Evolutionary conservation across 495 filamentous ascomycete genomes (phyloP), one percentile per base, ranked within the genome.

Genomic region (Trichoderma gamsii): DNA sequence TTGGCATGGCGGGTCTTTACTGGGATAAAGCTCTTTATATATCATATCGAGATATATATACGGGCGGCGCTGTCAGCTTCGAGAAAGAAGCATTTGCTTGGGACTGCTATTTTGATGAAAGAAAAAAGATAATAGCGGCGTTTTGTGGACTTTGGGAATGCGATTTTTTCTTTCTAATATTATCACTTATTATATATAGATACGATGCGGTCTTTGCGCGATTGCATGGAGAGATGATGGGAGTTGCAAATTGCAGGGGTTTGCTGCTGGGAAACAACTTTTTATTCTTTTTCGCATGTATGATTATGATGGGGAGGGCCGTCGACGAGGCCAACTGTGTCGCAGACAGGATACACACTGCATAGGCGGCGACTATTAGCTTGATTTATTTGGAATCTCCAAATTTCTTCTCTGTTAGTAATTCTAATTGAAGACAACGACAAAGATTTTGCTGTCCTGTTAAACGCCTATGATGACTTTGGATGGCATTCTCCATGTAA

Each of bases 41-140:
- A 61, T 61, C 56, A 61, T 61, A 32, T 16, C 27, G 27, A 61
- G 56, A 61, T 61, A 27, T 61, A 27, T 61, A 29, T 61, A 38
- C 35, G 49, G 56, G 56, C 56, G 56, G 56, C 56, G 56, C 56
- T 61, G 25, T 61, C 56, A 29, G 56, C 56, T 61, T 61, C 56
- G 12, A 61, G 27, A 27, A 61, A 21, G 23, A 7, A 32, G 56
- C 25, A 25, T 21, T 61, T 61, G 27, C 56, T 61, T 61, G 56
- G 56, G 56, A 25, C 51, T 32, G 4, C 23, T 18, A 29, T 15
- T 61, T 52, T 52, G 49, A 52, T 23, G 49, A 52, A 23, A n/a
- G n/a, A 32, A 27, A 61, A 61, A 52, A 27, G 2, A 15, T 25
- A 32, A 13, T 61, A 38, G 35, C 35, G 56, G 56, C 56, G 56